Conservation (phyloP, 805 yeast species). For the Wickerhamomyces sydowiorum region DNA sequence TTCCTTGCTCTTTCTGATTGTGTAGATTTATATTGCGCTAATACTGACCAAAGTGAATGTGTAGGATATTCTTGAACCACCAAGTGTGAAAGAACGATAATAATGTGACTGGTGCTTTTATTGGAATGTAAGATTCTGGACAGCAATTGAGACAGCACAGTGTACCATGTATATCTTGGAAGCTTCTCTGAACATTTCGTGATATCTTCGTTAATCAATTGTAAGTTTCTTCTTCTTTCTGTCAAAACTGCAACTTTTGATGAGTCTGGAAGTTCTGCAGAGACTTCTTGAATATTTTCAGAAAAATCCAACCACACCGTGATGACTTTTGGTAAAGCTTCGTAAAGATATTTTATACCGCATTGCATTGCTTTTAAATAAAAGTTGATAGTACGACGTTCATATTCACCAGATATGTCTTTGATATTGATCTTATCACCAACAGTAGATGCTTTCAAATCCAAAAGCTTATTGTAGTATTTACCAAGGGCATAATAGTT, state of each 20-base stretch:
- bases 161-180: conserved; percentile 65
- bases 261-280: conserved; percentile 13
- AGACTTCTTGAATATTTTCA: conserved; percentile 20
- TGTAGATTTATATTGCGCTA: conserved; percentile 62
- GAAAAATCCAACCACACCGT: conserved; percentile 88
- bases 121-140: conserved; percentile 72
- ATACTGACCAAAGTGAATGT: conserved; percentile 80
- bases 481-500: conserved; percentile 78
- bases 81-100: conserved; percentile 51
- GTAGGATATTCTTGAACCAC: conserved; percentile 67
- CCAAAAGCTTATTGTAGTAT: conserved; percentile 72
- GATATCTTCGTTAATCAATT: conserved; percentile 44
- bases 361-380: conserved; percentile 55
- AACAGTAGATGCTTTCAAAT: conserved; percentile 42
- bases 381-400: conserved; percentile 46
- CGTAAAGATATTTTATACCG: conserved; percentile 66
- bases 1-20: conserved; percentile 37
- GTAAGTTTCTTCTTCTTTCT: conserved; percentile 32
- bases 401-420: conserved; percentile 44
- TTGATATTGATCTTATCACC: conserved; percentile 14
- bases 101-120: conserved; percentile 44
- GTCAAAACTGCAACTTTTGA: conserved; percentile 6
- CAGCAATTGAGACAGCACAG: conserved; percentile 79
- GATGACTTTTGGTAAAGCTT: conserved; percentile 83
- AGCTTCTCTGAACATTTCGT: conserved; percentile 36